Evolutionary conservation across 192 early-diverging fungal species (phyloP), one percentile per base, ranked within the genome.

Genomic region (Mortierella hygrophila): DNA sequence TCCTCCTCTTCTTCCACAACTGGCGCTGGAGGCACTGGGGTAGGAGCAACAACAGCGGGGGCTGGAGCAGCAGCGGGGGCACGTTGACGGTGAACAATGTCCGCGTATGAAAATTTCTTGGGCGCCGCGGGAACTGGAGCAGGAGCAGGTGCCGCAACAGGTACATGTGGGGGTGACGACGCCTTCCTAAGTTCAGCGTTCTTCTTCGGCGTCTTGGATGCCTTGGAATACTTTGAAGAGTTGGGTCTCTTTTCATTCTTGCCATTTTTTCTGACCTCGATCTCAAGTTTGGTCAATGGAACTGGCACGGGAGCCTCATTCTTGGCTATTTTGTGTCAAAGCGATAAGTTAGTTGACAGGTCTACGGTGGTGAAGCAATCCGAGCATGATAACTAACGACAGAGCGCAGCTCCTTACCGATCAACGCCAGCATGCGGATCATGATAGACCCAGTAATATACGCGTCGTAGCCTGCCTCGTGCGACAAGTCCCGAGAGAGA

Each of bases 391-490:
- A 13, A 13, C 29, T 10, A 1, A 1, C 29, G 13, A 32, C 4
- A 32, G 8, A 65, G 60, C 26, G 15, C 11, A 3, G 3, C 60
- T 65, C 52, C 74, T 15, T 82, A 82, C 80, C 52, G 47, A 92
- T 89, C 52, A 84, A 90, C 21, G 85, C 70, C 20, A 90, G 65
- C 88, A 97, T 91, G 4, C 92, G 88, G 38, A 96, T 85, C 81
- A 96, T 96, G 6, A 94, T 90, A 20, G 92, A 88, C 21, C 98
- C 98, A 1, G 98, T 99, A 68, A 94, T 91, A 75, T 95, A 97
- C 0, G 97, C 95, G 83, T 99, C 98, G 81, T 94, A 99, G 1
- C 95, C 98, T 7, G 98, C 98, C 82, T 99, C 98, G 79, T 99
- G 98, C 79, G 93, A 91, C 42, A 73, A 23, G 83, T 77, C 35